Conservation (phyloP, 176 grass and related monocot species). For the Cenchrus fungigraminus region DNA sequence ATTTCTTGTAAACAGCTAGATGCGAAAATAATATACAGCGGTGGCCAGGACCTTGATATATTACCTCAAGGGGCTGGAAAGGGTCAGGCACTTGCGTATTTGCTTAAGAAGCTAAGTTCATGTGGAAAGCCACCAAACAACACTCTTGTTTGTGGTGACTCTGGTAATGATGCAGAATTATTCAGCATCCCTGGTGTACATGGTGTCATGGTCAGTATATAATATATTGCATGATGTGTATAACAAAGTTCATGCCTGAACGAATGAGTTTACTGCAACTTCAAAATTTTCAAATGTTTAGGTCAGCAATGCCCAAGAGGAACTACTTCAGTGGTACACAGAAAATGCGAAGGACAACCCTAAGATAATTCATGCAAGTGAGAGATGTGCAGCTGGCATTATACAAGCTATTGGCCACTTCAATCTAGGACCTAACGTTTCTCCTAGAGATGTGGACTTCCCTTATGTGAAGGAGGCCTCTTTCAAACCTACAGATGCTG, state of each 20-base stretch:
- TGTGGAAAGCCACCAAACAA: constrained; percentile 72
- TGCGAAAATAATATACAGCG: constrained; percentile 94
- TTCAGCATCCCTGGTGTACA: constrained; percentile 82
- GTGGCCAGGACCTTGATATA: constrained; percentile 83
- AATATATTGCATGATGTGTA: constrained; percentile 14
- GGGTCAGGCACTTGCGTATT: constrained; percentile 89
- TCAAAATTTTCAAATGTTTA: constrained; percentile 47
- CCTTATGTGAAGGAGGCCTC: constrained; percentile 55
- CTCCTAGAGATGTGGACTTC: constrained; percentile 69
- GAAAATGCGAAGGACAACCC: constrained; percentile 65
- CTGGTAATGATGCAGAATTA: constrained; percentile 86
- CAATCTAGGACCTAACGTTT: constrained; percentile 68
- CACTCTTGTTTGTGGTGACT: constrained; percentile 89
- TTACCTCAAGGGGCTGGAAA: constrained; percentile 87
- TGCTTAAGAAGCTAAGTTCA: constrained; percentile 79
- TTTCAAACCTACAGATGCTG: constrained; percentile 48
- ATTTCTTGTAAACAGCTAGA: constrained; percentile 61
- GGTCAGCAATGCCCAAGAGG: constrained; percentile 85
- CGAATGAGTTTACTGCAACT: constrained; percentile 16
- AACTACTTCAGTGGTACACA: constrained; percentile 75
- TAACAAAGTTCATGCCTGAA: constrained; percentile 20
- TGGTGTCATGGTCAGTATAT: constrained; percentile 81
- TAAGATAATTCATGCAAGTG: constrained; percentile 76
- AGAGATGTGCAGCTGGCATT: constrained; percentile 83
- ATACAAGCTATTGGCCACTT: constrained; percentile 84